phyloP scores from a whole-genome alignment of 306 rosid species.

The Corylus heterophylla region DNA sequence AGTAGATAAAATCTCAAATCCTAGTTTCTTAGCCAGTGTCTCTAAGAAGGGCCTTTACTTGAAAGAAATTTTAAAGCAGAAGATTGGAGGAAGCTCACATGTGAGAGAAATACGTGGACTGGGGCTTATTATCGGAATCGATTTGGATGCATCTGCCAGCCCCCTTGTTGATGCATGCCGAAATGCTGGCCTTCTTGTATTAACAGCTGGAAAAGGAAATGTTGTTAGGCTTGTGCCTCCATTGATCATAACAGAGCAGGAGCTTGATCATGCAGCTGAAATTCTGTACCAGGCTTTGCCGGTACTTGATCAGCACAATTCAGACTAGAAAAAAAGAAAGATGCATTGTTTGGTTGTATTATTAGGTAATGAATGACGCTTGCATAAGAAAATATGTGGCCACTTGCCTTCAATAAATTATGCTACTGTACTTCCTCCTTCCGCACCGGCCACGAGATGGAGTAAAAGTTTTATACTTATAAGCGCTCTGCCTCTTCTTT shows the following conservation, averaged over 20 bases:
- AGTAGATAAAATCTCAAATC: slow-evolving; percentile 63
- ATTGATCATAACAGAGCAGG: slow-evolving; percentile 74
- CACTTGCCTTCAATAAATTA: too few relatives aligned
- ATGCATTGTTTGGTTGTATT: background rate
- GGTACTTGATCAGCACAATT: slow-evolving; percentile 47
- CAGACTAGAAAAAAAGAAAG: slow-evolving; percentile 28
- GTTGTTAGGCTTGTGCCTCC: slow-evolving; percentile 92
- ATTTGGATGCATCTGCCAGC: slow-evolving; percentile 66
- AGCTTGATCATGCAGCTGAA: slow-evolving; percentile 67
- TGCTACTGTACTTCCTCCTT: too few relatives aligned
- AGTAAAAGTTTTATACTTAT: too few relatives aligned
- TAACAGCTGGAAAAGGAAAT: slow-evolving; percentile 90
- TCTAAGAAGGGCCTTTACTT: slow-evolving; percentile 65
- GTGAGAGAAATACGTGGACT: slow-evolving; percentile 74
- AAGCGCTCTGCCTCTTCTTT: too few relatives aligned
- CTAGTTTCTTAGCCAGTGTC: slow-evolving; percentile 61
- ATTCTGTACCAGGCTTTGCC: slow-evolving; percentile 48
- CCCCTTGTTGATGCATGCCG: slow-evolving; percentile 77
- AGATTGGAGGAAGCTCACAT: slow-evolving; percentile 66
- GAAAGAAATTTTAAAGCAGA: slow-evolving; percentile 63
- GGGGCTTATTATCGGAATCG: slow-evolving; percentile 81
- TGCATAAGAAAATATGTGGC: too few relatives aligned
- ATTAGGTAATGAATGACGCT: background rate
- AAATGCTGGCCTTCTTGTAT: slow-evolving; percentile 61
- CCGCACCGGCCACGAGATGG: too few relatives aligned